These are phyloP conservation scores for Fonsecaea nubica DNA, from an alignment of 2,329 filamentous ascomycete species.

Conservation along the genomic window DNA sequence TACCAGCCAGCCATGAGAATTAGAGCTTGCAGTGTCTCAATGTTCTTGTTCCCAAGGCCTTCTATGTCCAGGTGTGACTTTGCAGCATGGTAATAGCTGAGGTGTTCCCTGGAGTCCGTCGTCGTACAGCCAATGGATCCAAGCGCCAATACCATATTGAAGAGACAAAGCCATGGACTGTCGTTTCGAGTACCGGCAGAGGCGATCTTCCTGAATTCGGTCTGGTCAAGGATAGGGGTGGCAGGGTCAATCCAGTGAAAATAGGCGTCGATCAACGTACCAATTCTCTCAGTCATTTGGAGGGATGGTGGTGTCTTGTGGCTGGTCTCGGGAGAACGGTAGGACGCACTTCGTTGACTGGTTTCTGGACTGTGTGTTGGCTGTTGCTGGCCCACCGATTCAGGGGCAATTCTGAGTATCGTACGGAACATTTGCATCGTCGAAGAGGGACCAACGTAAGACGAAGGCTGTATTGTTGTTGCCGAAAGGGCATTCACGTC, in stretches of 20 bases:
- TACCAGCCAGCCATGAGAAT: slow-evolving; percentile 39
- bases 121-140: slow-evolving; percentile 35
- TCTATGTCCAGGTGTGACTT: slow-evolving; percentile 36
- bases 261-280: slow-evolving; percentile 35
- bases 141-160: slow-evolving; percentile 41
- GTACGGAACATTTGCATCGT: slow-evolving; percentile 30
- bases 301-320: slow-evolving; percentile 7
- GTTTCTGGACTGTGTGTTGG: slow-evolving; percentile 13
- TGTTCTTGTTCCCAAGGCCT: slow-evolving; percentile 34
- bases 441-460: slow-evolving; percentile 27
- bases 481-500: slow-evolving; percentile 27
- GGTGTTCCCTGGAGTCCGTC: slow-evolving; percentile 32
- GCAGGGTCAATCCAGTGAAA: slow-evolving; percentile 36
- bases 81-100: slow-evolving; percentile 35
- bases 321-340: slow-evolving; percentile 8
- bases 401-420: slow-evolving; percentile 25
- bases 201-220: slow-evolving; percentile 33
- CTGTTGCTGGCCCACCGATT: slow-evolving; percentile 11
- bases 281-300: slow-evolving; percentile 15
- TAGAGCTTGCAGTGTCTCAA: slow-evolving; percentile 38
- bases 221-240: slow-evolving; percentile 38
- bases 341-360: slow-evolving; percentile 15
- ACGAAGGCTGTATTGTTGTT: slow-evolving; percentile 18
- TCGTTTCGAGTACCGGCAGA: slow-evolving; percentile 26
- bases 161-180: slow-evolving; percentile 38